Evolutionary conservation across 2,329 filamentous ascomycete species (phyloP).

Genomic region (Alternaria longipes): DNA sequence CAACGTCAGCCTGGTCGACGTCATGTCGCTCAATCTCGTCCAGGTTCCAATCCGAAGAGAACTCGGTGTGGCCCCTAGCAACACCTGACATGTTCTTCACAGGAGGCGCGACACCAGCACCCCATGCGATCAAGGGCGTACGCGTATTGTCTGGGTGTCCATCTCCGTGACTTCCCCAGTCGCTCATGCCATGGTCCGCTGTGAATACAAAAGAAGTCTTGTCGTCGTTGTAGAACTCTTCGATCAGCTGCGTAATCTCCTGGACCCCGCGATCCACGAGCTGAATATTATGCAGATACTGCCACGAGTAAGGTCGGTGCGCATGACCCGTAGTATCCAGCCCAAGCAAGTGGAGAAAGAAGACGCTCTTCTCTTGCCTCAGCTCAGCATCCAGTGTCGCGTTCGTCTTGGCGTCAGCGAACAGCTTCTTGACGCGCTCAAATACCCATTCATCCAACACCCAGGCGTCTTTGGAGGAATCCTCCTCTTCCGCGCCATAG

Average conservation of each 20-base stretch:
- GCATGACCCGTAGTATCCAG: conserved; percentile 89
- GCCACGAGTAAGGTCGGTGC: conserved; percentile 90
- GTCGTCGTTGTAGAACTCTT: conserved; percentile 82
- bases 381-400: conserved; percentile 75
- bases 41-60: conserved; percentile 88
- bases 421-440: conserved; percentile 87
- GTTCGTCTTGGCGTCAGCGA: conserved; percentile 81
- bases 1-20: conserved; percentile 92
- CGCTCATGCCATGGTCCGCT: conserved; percentile 98
- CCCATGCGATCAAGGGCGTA: conserved; percentile 92
- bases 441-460: conserved; percentile 95
- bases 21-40: conserved; percentile 85
- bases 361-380: conserved; percentile 85
- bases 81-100: conserved; percentile 63
- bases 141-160: conserved; percentile 97
- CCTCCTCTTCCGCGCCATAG: conserved; percentile 86
- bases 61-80: conserved; percentile 85
- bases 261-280: conserved; percentile 90
- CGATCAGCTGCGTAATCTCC: conserved; percentile 81
- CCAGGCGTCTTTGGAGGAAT: conserved; percentile 84
- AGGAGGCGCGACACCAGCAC: conserved; percentile 85
- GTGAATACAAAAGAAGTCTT: conserved; percentile 97
- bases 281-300: conserved; percentile 94
- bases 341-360: conserved; percentile 93
- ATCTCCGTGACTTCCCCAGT: conserved; percentile 98